Base-by-base conservation (phyloP, 228 moss, liverwort and hornwort species). In the Sphagnum fallax region DNA sequence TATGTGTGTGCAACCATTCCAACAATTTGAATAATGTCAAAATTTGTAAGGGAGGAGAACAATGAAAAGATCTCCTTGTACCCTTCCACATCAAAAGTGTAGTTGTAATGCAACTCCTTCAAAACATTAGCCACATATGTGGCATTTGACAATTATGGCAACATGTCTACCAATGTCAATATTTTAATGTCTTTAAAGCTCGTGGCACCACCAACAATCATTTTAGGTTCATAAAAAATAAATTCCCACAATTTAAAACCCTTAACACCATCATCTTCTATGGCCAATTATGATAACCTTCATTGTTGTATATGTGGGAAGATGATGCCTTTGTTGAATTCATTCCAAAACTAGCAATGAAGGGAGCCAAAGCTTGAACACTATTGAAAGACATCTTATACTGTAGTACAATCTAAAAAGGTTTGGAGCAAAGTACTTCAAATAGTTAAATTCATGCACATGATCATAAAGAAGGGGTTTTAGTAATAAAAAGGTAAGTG, bases 41-140 rank as follows among this genome's bases (percentile, higher is more conserved):
- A 77, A 77, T 87, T 93, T 70, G 82, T 73, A 32, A 91, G 69
- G 50, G 80, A 62, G 53, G 93, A 88, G 63, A 97, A 97, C 80
- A 90, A 85, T 51, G 87, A 81, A 71, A 97, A 81, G 16, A 97
- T 83, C 74, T 91, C 91, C 75, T 87, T 97, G 82, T 89, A 97
- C 66, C 90, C 90, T 70, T 91, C 93, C 51, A 88, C 83, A 85
- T 97, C 88, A 82, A 89, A 86, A 74, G 97, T 91, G 69, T 93
- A 97, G 67, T 91, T 90, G 74, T 93, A 97, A 71, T 93, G 93
- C 72, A 97, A 82, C 75, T 97, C 97, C 70, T 97, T 93, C 78
- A 93, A 78, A 58, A 97, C 89, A 78, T 91, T 82, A 51, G 90
- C 90, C 52, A 87, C 84, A 71, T 80, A 84, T 72, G 81, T 88